These are phyloP conservation scores for Anisogramma anomala DNA, from an alignment of 2,329 filamentous ascomycete genomes.

Conservation along the genomic window DNA sequence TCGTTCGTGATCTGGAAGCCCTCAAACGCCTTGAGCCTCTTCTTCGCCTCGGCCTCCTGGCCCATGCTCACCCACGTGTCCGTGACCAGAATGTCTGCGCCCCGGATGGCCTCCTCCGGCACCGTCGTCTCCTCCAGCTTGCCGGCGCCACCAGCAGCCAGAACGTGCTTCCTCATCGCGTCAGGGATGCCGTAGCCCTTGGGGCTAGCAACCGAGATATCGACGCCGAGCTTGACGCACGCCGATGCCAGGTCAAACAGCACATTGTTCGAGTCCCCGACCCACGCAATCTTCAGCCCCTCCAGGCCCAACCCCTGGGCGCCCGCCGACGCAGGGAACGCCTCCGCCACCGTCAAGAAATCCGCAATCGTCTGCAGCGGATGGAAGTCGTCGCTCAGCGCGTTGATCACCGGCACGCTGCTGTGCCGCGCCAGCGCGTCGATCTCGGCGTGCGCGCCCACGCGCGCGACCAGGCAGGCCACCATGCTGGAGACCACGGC, in stretches of 20 bases:
- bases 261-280: slow-evolving; percentile 95
- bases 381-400: slow-evolving; percentile 81
- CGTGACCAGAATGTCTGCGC: slow-evolving; percentile 82
- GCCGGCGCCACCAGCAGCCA: slow-evolving; percentile 49
- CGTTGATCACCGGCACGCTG: slow-evolving; percentile 73
- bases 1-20: slow-evolving; percentile 89
- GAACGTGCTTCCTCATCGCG: slow-evolving; percentile 62
- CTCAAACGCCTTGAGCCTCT: slow-evolving; percentile 67
- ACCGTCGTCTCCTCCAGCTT: slow-evolving; percentile 63
- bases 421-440: slow-evolving; percentile 59
- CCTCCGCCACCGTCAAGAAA: slow-evolving; percentile 79
- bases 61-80: slow-evolving; percentile 99
- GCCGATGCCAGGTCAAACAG: slow-evolving; percentile 86
- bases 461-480: slow-evolving; percentile 69
- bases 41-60: slow-evolving; percentile 73
- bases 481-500: slow-evolving; percentile 92
- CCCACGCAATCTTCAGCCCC: slow-evolving; percentile 86
- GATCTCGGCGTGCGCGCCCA: slow-evolving; percentile 67
- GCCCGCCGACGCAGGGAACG: slow-evolving; percentile 41
- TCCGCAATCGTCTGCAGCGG: slow-evolving; percentile 92
- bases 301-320: slow-evolving; percentile 51
- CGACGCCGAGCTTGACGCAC: slow-evolving; percentile 74
- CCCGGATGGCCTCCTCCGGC: slow-evolving; percentile 75
- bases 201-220: slow-evolving; percentile 80
- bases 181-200: slow-evolving; percentile 71